Percentiles rank a stretch among this genome's conserved stretches.
phyloP scores from a whole-genome alignment of 306 rosid species.

The Prunus davidiana region DNA sequence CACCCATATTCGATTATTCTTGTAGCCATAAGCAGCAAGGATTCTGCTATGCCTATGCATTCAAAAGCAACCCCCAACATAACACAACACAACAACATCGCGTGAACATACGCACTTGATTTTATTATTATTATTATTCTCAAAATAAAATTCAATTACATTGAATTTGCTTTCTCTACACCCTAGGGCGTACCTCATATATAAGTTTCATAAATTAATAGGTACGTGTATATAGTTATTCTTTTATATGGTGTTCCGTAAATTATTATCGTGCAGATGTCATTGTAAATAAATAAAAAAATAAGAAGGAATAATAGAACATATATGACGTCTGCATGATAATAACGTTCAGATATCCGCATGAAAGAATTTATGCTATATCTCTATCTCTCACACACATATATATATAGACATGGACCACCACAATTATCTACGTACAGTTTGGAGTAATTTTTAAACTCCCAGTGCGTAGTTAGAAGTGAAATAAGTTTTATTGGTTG shows the following conservation, averaged over 20 bases:
- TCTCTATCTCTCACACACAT: too few species aligned
- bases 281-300: too few species aligned
- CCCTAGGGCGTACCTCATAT: background rate
- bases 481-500: background rate
- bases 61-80: background rate
- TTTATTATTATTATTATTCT: background rate
- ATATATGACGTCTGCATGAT: too few species aligned
- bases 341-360: too few species aligned
- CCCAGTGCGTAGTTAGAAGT: background rate
- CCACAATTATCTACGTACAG: too few species aligned
- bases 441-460: background rate
- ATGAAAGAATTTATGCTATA: too few species aligned
- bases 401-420: too few species aligned
- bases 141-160: background rate
- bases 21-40: background rate
- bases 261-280: fast-evolving
- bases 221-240: background rate
- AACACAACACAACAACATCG: background rate
- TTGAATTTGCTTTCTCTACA: background rate
- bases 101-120: background rate
- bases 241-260: fast-evolving
- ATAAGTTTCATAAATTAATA: too few species aligned
- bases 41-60: background rate
- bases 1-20: background rate
- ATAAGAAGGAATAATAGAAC: fast-evolving